phyloP scores from a whole-genome alignment of 768 basidiomycete species.

The Leccinum truebloodii region DNA sequence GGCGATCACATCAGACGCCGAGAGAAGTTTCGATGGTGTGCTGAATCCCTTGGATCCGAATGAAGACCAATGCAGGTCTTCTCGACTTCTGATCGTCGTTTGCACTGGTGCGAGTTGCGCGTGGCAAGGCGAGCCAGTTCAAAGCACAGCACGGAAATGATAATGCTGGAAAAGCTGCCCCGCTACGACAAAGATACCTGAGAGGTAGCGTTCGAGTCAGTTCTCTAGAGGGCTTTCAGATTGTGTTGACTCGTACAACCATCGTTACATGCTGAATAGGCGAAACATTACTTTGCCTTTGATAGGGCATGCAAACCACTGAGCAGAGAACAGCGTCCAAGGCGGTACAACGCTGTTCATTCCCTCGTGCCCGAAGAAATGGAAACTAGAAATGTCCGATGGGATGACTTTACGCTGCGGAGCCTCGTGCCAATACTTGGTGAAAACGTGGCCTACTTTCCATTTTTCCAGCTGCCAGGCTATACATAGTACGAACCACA shows the following conservation, averaged over 20 bases:
- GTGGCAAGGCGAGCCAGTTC: neutral
- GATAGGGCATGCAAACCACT: neutral
- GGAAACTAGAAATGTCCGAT: constrained; percentile 3
- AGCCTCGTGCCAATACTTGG: neutral
- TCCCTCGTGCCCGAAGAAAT: constrained; percentile 9
- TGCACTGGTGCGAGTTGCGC: neutral
- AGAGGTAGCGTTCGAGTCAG: neutral
- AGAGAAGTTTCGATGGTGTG: constrained; percentile 17
- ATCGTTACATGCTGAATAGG: neutral
- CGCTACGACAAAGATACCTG: constrained; percentile 1
- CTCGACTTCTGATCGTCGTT: constrained; percentile 24
- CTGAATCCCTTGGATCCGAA: constrained; percentile 9
- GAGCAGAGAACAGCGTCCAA: neutral
- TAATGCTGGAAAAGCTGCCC: constrained; percentile 8
- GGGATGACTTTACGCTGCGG: neutral
- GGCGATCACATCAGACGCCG: constrained; percentile 9
- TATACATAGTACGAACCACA: neutral
- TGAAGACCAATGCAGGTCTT: constrained; percentile 7
- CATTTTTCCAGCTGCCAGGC: neutral
- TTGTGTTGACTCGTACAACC: neutral
- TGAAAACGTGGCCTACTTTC: neutral
- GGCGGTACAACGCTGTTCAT: constrained; percentile 1
- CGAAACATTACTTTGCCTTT: neutral
- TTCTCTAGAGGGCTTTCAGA: neutral
- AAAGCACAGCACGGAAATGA: constrained; percentile 6